Evolutionary conservation across 1,284 basidiomycete species (phyloP).

Genomic region (Cutaneotrichosporon sp.): DNA sequence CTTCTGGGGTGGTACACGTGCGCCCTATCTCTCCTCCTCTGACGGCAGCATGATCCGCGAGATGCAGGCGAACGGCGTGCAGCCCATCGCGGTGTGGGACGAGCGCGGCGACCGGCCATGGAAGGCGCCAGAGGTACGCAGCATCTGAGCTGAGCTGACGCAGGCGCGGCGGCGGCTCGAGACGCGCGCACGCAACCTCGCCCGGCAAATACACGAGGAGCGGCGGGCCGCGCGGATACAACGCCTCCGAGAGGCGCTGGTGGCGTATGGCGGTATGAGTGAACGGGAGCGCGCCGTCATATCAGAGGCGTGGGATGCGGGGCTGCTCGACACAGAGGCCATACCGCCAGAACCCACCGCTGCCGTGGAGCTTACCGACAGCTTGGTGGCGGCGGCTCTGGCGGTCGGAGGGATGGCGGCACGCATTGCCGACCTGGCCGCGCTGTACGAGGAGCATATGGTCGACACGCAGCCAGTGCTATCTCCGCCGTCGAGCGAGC

Average conservation of each 20-base stretch:
- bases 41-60: conserved; percentile 41
- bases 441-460: conserved; percentile 8
- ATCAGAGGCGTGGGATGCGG: background rate
- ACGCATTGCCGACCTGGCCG: conserved; percentile 5
- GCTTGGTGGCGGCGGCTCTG: background rate
- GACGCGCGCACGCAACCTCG: conserved; percentile 28
- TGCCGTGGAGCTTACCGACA: background rate
- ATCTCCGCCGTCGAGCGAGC: background rate
- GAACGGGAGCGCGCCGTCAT: background rate
- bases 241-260: conserved; percentile 15
- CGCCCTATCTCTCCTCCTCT: conserved; percentile 17
- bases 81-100: conserved; percentile 51
- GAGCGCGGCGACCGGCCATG: conserved; percentile 47
- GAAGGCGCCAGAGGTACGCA: conserved; percentile 50
- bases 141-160: background rate
- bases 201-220: conserved; percentile 43
- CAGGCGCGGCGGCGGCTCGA: conserved; percentile 28
- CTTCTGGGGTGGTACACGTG: conserved; percentile 52
- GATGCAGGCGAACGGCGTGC: conserved; percentile 40
- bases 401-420: background rate
- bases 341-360: background rate
- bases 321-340: background rate
- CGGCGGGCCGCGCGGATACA: conserved; percentile 28
- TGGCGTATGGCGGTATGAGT: background rate
- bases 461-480: conserved; percentile 10